Evolutionary conservation across 176 grass and related monocot species (phyloP).

Genomic region (Otatea glauca): DNA sequence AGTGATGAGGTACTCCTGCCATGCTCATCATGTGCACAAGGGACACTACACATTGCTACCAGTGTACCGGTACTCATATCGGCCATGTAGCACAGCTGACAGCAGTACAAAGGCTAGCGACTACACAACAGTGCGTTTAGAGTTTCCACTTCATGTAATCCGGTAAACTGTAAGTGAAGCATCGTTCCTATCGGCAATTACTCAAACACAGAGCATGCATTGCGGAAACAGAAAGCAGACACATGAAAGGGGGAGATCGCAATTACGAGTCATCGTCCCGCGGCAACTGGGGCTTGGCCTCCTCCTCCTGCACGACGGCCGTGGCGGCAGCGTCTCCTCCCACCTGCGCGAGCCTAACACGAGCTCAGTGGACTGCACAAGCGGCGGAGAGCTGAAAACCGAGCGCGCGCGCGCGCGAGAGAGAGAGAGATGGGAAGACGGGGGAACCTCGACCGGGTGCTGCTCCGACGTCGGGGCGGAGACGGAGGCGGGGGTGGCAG

Average conservation of each 20-base stretch:
- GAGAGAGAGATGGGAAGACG: constrained; percentile 6
- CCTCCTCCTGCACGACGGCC: constrained; percentile 19
- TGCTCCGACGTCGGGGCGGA: constrained; percentile 36
- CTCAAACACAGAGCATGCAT: constrained; percentile 36
- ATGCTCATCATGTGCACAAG: not conserved
- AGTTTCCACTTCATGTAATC: constrained; percentile 24
- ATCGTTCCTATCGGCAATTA: constrained; percentile 29
- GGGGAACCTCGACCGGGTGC: constrained; percentile 29
- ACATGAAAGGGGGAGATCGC: constrained; percentile 6
- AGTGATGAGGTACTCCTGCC: not conserved
- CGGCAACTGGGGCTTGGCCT: constrained; percentile 28
- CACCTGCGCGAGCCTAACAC: constrained; percentile 35
- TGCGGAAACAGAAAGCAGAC: constrained; percentile 4
- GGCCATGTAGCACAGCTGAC: not conserved
- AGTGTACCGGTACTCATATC: not conserved
- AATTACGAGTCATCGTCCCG: constrained; percentile 47
- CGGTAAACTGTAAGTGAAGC: not conserved
- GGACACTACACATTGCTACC: not conserved
- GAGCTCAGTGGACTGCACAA: constrained; percentile 10
- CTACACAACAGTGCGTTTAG: not conserved
- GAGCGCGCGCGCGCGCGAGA: not conserved
- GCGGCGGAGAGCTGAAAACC: not conserved
- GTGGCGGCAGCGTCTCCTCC: constrained; percentile 24
- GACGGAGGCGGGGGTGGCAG: not conserved
- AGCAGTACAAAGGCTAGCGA: not conserved